Percentiles rank a stretch among this genome's conserved stretches.
Evolutionary conservation across 352 stramenopile species (phyloP).

Genomic region (Phytophthora multivora): DNA sequence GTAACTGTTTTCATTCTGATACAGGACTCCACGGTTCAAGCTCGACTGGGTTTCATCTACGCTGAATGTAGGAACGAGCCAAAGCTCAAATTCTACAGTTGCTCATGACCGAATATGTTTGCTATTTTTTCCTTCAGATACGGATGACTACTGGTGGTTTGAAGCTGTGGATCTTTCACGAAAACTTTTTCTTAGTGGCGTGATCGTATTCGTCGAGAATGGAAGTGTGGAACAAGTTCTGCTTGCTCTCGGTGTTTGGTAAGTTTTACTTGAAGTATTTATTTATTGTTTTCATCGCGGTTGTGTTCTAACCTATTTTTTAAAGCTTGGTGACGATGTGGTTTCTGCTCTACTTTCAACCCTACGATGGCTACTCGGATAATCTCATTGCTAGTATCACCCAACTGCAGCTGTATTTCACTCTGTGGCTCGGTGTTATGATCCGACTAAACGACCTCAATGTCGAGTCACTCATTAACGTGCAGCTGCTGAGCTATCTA

Average conservation of each 20-base stretch:
- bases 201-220: slow-evolving; percentile 79
- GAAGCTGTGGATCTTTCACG: slow-evolving; percentile 79
- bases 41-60: slow-evolving; percentile 80
- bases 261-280: slow-evolving; percentile 11
- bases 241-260: slow-evolving; percentile 69
- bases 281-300: not conserved
- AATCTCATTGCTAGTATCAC: slow-evolving; percentile 77
- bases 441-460: slow-evolving; percentile 72
- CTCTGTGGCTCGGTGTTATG: slow-evolving; percentile 81
- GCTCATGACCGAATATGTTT: not conserved
- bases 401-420: slow-evolving; percentile 82
- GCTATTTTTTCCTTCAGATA: slow-evolving; percentile 43
- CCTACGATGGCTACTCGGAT: slow-evolving; percentile 71
- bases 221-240: slow-evolving; percentile 74
- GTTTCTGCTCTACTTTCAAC: slow-evolving; percentile 80
- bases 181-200: slow-evolving; percentile 75
- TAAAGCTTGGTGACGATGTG: slow-evolving; percentile 69
- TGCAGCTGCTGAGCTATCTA: slow-evolving; percentile 60
- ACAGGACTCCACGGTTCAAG: slow-evolving; percentile 70
- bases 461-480: slow-evolving; percentile 66
- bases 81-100: too few species aligned
- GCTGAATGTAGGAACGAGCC: slow-evolving; percentile 54
- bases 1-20: not conserved
- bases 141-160: slow-evolving; percentile 78
- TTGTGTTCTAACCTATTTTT: not conserved